phyloP scores from a whole-genome alignment of 179 eudicot genomes.

The Sideroxylon spinosum region DNA sequence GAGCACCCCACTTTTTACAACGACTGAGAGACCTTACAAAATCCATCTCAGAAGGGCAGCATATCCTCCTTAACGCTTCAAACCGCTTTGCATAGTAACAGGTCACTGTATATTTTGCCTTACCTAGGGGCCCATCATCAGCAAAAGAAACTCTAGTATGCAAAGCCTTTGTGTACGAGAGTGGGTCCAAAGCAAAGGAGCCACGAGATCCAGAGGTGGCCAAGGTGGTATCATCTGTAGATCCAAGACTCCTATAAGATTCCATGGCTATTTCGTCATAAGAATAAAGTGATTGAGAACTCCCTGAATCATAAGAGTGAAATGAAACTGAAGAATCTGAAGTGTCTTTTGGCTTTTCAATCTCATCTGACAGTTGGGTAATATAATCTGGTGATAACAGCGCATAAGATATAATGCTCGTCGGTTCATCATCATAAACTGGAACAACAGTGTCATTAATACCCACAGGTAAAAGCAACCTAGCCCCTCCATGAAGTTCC shows the following conservation, averaged over 20 bases:
- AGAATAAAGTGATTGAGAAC: conserved; percentile 38
- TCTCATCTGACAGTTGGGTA: conserved; percentile 48
- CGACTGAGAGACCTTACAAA: conserved; percentile 79
- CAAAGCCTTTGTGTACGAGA: conserved; percentile 49
- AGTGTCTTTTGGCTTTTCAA: conserved; percentile 40
- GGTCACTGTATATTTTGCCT: conserved; percentile 67
- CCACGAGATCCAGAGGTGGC: conserved; percentile 49
- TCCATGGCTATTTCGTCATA: conserved; percentile 40
- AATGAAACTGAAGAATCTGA: conserved; percentile 42
- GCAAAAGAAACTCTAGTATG: conserved; percentile 63
- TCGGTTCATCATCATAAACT: conserved; percentile 75
- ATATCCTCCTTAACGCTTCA: conserved; percentile 71
- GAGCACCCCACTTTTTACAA: conserved; percentile 97
- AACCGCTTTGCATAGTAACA: conserved; percentile 82
- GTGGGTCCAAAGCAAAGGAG: conserved; percentile 50
- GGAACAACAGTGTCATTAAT: conserved; percentile 53
- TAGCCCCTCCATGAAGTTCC: conserved; percentile 56
- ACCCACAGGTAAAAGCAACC: conserved; percentile 63
- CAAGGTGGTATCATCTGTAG: conserved; percentile 55
- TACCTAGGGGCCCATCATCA: conserved; percentile 75
- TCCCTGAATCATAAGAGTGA: conserved; percentile 36
- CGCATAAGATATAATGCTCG: conserved; percentile 77
- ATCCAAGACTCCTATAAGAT: conserved; percentile 42
- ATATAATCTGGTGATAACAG: conserved; percentile 69
- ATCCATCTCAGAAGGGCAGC: conserved; percentile 73